phyloP scores from a whole-genome alignment of 2,329 filamentous ascomycete genomes.

The Teratosphaeria viscida region DNA sequence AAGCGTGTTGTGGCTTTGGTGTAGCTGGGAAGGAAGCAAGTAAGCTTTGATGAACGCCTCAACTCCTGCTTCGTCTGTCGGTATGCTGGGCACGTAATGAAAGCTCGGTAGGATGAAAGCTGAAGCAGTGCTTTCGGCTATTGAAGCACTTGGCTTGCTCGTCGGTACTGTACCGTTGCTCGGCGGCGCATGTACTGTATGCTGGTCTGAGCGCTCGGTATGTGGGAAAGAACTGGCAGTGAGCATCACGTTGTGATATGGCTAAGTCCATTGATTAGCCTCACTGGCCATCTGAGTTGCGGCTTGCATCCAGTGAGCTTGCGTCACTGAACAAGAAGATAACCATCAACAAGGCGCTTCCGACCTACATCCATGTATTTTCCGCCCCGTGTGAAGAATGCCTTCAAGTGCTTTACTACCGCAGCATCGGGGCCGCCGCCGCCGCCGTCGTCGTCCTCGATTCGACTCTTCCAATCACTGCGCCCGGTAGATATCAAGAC shows the following conservation, averaged over 20 bases:
- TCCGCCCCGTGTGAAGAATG: conserved; percentile 31
- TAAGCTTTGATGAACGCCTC: conserved; percentile 52
- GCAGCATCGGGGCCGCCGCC: conserved; percentile 25
- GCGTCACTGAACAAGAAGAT: not conserved
- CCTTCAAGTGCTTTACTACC: conserved; percentile 62
- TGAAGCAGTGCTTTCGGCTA: conserved; percentile 37
- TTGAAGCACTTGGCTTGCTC: not conserved
- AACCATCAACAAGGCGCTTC: not conserved
- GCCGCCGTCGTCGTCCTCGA: conserved; percentile 61
- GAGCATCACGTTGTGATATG: conserved; percentile 70
- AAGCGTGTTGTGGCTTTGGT: conserved; percentile 49
- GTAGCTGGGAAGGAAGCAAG: conserved; percentile 52
- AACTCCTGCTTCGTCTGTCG: conserved; percentile 49
- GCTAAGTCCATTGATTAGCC: conserved; percentile 41
- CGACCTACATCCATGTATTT: conserved; percentile 36
- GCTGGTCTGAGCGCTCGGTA: conserved; percentile 17
- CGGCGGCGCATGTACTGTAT: not conserved
- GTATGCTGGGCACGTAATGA: conserved; percentile 64
- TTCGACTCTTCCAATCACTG: conserved; percentile 69
- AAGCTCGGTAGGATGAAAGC: conserved; percentile 76
- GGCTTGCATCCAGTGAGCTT: not conserved
- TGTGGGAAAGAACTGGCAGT: conserved; percentile 66
- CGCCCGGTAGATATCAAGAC: conserved; percentile 74
- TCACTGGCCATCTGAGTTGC: conserved; percentile 1
- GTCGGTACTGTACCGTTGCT: not conserved